phyloP scores from a whole-genome alignment of 352 stramenopile genomes.

The Phytophthora pistaciae region DNA sequence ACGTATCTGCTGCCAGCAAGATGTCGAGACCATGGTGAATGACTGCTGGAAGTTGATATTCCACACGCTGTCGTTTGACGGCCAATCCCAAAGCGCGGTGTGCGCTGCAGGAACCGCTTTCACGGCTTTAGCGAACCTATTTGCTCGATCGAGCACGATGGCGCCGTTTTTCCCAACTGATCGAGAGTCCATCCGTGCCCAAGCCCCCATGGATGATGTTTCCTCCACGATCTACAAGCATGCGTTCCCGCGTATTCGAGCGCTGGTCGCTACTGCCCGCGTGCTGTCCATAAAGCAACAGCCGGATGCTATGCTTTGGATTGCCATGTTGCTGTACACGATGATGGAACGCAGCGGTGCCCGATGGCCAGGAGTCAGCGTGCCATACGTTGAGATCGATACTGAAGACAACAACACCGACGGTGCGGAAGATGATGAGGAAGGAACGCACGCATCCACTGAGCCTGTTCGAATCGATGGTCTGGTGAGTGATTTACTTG shows the following conservation, averaged over 20 bases:
- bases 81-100: conserved; percentile 13
- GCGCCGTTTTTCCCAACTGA: conserved; percentile 34
- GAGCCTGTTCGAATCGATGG: conserved; percentile 69
- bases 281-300: conserved; percentile 67
- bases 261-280: conserved; percentile 53
- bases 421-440: conserved; percentile 50
- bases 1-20: conserved; percentile 83
- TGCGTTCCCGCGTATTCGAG: conserved; percentile 62
- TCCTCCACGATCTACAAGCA: conserved; percentile 72
- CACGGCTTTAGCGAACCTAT: conserved; percentile 64
- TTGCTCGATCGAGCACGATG: conserved; percentile 56
- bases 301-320: conserved; percentile 65
- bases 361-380: conserved; percentile 67
- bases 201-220: conserved; percentile 75
- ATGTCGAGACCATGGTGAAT: conserved; percentile 75
- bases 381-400: conserved; percentile 80
- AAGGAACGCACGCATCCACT: conserved; percentile 48
- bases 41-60: conserved; percentile 89
- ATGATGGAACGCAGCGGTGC: conserved; percentile 86
- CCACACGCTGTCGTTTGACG: conserved; percentile 55
- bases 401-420: conserved; percentile 30
- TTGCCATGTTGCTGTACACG: conserved; percentile 82
- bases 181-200: conserved; percentile 34
- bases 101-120: conserved; percentile 61
- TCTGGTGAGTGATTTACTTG: conserved; percentile 55